Percentiles rank a stretch among this genome's conserved stretches.
These are phyloP conservation scores for Bruguiera gymnorhiza DNA, from an alignment of 345 rosid species.

Conservation along the genomic window DNA sequence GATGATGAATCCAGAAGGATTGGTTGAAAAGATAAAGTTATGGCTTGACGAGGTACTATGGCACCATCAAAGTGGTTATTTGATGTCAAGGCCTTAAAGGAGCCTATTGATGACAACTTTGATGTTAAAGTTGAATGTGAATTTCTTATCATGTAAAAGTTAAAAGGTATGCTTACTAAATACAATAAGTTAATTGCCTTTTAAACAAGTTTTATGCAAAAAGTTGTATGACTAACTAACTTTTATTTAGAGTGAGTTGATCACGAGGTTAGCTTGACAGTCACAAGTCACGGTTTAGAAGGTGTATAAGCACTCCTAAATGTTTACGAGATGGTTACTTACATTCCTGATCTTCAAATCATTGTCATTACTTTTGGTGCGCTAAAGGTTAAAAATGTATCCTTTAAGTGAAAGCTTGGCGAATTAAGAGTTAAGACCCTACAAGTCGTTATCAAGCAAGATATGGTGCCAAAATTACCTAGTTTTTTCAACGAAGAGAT, in stretches of 20 bases:
- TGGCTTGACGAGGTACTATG: slow-evolving; percentile 48
- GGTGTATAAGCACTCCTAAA: slow-evolving; percentile 43
- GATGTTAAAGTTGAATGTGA: slow-evolving; percentile 36
- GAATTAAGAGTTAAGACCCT: slow-evolving; percentile 34
- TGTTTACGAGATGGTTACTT: slow-evolving; percentile 34
- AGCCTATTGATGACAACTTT: slow-evolving; percentile 21
- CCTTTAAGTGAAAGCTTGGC: slow-evolving; percentile 34
- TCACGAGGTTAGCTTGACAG: slow-evolving; percentile 37
- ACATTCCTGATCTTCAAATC: slow-evolving; percentile 19
- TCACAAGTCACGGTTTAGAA: slow-evolving; percentile 46
- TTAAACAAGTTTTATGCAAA: slow-evolving; percentile 41
- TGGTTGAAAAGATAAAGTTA: slow-evolving; percentile 43
- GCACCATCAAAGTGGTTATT: slow-evolving; percentile 37
- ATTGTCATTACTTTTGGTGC: slow-evolving; percentile 37
- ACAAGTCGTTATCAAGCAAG: slow-evolving; percentile 37
- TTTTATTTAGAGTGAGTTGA: slow-evolving; percentile 28
- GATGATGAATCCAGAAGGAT: slow-evolving; percentile 28
- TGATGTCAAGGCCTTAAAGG: slow-evolving; percentile 31
- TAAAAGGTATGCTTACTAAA: slow-evolving; percentile 29
- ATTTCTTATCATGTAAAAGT: slow-evolving; percentile 41
- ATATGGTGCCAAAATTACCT: slow-evolving; percentile 42
- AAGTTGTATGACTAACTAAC: slow-evolving; percentile 26
- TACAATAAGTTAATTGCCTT: slow-evolving; percentile 45
- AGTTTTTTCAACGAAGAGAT: slow-evolving; percentile 36
- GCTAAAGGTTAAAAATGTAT: slow-evolving; percentile 43